Conservation (phyloP, 192 early-diverging fungal genomes). For the Entomortierella parvispora region DNA sequence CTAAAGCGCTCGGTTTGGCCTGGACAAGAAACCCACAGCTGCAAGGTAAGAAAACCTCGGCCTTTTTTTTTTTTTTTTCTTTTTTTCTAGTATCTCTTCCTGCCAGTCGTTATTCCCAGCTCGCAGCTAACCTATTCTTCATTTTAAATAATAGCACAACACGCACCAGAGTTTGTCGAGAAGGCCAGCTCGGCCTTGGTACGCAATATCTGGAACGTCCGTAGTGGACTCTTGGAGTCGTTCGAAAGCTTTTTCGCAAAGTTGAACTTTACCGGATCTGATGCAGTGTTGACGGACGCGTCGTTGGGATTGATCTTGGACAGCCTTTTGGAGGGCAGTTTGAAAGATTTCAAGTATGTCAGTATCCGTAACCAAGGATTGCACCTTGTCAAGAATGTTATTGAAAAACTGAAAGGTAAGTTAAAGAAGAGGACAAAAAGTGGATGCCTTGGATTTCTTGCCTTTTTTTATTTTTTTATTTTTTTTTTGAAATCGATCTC, state of each 20-base stretch:
- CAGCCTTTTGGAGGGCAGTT: conserved; percentile 54
- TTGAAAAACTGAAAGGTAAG: conserved; percentile 53
- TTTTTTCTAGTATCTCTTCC: background rate
- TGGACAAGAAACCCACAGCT: conserved; percentile 54
- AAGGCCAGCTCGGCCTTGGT: conserved; percentile 63
- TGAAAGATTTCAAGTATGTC: conserved; percentile 72
- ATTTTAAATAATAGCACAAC: too few species aligned
- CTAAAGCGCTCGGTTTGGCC: conserved; percentile 69
- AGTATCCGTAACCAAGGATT: conserved; percentile 70
- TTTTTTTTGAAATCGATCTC: too few species aligned
- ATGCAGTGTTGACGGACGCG: conserved; percentile 14
- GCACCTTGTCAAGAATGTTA: conserved; percentile 51
- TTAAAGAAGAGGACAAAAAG: too few species aligned
- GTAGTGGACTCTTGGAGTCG: conserved; percentile 75
- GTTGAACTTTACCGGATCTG: conserved; percentile 2
- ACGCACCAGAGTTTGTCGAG: conserved; percentile 54
- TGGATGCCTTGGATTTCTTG: too few species aligned
- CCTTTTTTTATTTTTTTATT: too few species aligned
- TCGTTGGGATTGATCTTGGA: conserved; percentile 47
- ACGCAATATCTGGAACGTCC: conserved; percentile 87
- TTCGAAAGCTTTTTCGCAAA: conserved; percentile 66
- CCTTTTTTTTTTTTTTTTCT: too few species aligned
- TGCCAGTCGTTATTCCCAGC: background rate
- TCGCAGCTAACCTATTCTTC: too few species aligned
- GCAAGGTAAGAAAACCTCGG: conserved; percentile 76